A percentile compares a stretch with the other conserved stretches of the same genome.
These are phyloP conservation scores for Bryoerythrophyllum caledonicum DNA, from an alignment of 225 moss, liverwort and hornwort genomes.

Conservation along the genomic window DNA sequence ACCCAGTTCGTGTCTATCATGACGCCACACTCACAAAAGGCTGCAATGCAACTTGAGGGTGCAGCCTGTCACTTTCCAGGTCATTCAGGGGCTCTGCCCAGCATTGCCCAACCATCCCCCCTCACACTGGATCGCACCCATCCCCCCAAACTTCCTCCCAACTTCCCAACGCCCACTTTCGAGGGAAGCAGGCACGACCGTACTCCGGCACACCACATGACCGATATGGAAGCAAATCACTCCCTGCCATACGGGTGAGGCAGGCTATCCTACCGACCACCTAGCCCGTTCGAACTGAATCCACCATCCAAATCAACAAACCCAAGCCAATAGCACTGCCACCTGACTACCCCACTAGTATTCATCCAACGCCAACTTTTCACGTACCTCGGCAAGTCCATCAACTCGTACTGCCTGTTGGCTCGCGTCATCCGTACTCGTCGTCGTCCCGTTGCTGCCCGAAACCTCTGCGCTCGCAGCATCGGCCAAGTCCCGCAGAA, in stretches of 20 bases:
- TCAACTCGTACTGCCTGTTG: slow-evolving; percentile 52
- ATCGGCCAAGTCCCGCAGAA: slow-evolving; percentile 65
- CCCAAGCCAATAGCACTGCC: neutral
- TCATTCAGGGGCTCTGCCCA: neutral
- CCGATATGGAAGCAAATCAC: neutral
- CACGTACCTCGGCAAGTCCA: slow-evolving; percentile 81
- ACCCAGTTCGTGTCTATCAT: neutral
- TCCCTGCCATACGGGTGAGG: neutral
- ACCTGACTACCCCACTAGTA: neutral
- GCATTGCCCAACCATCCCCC: slow-evolving; percentile 9
- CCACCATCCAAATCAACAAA: neutral
- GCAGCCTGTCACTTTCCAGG: slow-evolving; percentile 1
- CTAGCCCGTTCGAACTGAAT: neutral
- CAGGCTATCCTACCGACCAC: neutral
- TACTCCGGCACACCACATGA: slow-evolving; percentile 17
- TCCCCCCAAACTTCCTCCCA: neutral
- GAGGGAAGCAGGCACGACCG: neutral
- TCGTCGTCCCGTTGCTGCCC: slow-evolving; percentile 48
- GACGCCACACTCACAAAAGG: neutral
- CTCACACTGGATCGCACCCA: slow-evolving; percentile 2
- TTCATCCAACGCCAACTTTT: neutral
- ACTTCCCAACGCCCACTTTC: neutral
- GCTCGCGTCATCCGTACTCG: slow-evolving; percentile 38
- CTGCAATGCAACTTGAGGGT: slow-evolving; percentile 12
- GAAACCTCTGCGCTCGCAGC: slow-evolving; percentile 58